Base-by-base conservation (phyloP, 331 rosid species). In the Malus hybrid region DNA sequence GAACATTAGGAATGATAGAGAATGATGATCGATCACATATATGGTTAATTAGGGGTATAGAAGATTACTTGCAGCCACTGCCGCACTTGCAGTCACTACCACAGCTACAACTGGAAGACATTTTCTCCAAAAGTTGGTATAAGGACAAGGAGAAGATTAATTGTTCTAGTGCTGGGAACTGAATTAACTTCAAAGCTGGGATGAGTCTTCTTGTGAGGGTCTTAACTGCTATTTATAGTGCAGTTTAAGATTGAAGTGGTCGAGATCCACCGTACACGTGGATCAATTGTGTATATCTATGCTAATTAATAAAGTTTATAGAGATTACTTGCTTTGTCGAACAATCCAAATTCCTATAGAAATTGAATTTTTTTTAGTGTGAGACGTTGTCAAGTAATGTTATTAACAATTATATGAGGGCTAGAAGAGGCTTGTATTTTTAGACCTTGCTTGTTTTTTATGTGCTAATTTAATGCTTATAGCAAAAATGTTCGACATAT, bases 71-170 rank as follows among this genome's bases (percentile, higher is more conserved):
- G 80, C 85, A 80, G 75, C 70, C 72, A 42, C 69, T 60, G 79
- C 83, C 79, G 60, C 86, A 79, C n/a, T 24, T 20, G 75, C 72
- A 82, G 82, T 58, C 29, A 9, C 57, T 52, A 2, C 57, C 57
- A 52, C 29, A 58, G 63, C 30, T 24, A 22, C 63, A 58, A n/a
- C 5, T 4, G 83, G 79, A 67, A 80, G 88, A 81, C 91, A 84
- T 84, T 58, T 67, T 75, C 68, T 30, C 13, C 36, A 10, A 57
- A 11, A 6, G 7, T 34, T 55, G 19, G 52, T 13, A n/a, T 14
- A 68, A 56, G 28, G 13, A 63, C 33, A 44, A 28, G 50, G 22
- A 63, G 2, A 11, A 63, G 22, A 29, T 24, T 52, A n/a, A n/a
- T n/a, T n/a, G 20, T 20, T 26, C 12, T 5, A 52, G 12, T 16